Evolutionary conservation across 805 yeast species (phyloP), one percentile per base, ranked within the genome.

Genomic region (Metschnikowia sp.): DNA sequence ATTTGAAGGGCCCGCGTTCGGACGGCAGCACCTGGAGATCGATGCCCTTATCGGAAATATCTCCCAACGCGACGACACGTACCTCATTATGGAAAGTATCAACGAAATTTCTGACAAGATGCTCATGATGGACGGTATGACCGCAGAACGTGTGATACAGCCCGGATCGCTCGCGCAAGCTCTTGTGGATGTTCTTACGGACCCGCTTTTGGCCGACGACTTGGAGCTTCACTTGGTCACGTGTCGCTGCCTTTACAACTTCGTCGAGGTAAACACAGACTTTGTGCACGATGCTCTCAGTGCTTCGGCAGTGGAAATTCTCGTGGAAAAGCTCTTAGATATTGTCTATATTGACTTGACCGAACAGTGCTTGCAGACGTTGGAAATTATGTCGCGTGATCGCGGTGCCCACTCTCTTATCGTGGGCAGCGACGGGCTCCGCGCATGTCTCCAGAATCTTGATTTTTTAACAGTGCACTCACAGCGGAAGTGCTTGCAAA

Each of bases 391-490:
- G 12, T 81, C 90, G 1, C 68, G 83, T 48, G 75, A 75, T 30
- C 69, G 77, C 19, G 79, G 84, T 2, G 55, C 75, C 3, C 76
- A 71, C 50, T 61, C 66, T 36, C 75, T 70, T 29, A 72, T 88
- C 11, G 66, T 88, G 35, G 62, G 72, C 18, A 77, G 80, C 46
- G 84, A 85, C 34, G 84, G 90, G 8, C 63, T 91, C 8, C 66
- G 73, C 7, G 79, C 87, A 0, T 83, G 88, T 51, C 64, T 94
- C 39, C 80, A 79, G 57, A 88, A 82, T 58, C 71, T 91, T 50
- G 98, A 94, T 62, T 92, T 92, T 60, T 86, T 92, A 63, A 87
- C 97, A 1, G 76, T 83, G 18, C 96, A 88, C 66, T 87, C 96
- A 0, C 98, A 92, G 64, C 72, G 95, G 45, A 86, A 89, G 53